Base-by-base conservation (phyloP, 2,329 filamentous ascomycete genomes). In the Zalaria sp. region DNA sequence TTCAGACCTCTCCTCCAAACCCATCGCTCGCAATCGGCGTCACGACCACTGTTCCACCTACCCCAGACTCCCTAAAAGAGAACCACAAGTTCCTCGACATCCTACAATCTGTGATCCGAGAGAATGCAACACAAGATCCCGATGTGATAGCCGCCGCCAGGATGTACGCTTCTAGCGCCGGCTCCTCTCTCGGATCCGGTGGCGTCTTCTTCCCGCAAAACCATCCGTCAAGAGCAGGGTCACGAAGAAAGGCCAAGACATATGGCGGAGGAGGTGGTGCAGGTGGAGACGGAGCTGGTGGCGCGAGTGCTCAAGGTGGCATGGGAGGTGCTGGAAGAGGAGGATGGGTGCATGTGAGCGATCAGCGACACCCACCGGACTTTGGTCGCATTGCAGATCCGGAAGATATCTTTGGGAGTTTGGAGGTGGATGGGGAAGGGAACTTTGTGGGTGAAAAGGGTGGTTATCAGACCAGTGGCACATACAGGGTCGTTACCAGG, bases 351-450 rank as follows among this genome's bases (percentile, higher is more conserved):
- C 76, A 80, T 52, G 65, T 80, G n/a, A 76, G 69, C 32, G 76
- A 80, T 51, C 57, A 58, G 52, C 61, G 76, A 45, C 69, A 72
- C 46, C 73, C 75, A 31, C 75, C 76, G 3, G 76, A 80, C 45
- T 80, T 67, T 57, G 76, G 76, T 1, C 56, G 76, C n/a, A 77
- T 79, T 46, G 72, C 76, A 40, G 77, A 70, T 69, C 75, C 76
- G 0, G 76, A 80, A 53, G 76, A 80, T 57, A 80, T 80, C 39
- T 74, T 80, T 52, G 76, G 76, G 9, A 79, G 74, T 49, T 53
- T 80, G 25, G 75, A 80, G 56, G 71, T 80, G 4, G 74, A 79
- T 57, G 65, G 64, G 0, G 48, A 66, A 11, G 76, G 76, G 2
- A 58, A 63, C n/a, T 77, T 79, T 55, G 67, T 72, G 11, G 71